These are phyloP conservation scores for Penicillium psychrosexuale DNA, from an alignment of 2,329 filamentous ascomycete species.

Conservation along the genomic window DNA sequence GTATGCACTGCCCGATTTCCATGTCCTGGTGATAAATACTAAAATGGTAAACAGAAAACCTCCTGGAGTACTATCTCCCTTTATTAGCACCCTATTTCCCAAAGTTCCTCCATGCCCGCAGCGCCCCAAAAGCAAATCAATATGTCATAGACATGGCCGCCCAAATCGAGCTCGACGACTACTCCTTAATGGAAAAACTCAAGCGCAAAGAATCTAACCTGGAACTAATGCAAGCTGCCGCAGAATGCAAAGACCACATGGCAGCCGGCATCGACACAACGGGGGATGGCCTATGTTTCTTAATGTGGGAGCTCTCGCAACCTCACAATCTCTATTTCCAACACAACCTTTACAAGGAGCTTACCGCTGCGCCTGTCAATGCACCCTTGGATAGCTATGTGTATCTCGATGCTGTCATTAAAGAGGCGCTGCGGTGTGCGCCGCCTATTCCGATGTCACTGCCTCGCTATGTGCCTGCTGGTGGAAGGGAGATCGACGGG, in stretches of 20 bases:
- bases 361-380: constrained; percentile 42
- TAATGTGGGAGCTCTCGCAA: constrained; percentile 69
- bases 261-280: constrained; percentile 70
- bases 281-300: constrained; percentile 65
- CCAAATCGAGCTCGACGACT: constrained; percentile 48
- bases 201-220: constrained; percentile 51
- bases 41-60: constrained; percentile 48
- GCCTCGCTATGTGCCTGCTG: constrained; percentile 43
- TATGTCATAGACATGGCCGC: constrained; percentile 56
- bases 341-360: constrained; percentile 52
- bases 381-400: constrained; percentile 43
- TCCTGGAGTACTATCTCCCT: constrained; percentile 59
- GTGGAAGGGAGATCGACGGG: constrained; percentile 43
- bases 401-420: constrained; percentile 62
- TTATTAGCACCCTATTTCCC: constrained; percentile 47
- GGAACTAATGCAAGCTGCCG: constrained; percentile 56
- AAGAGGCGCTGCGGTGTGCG: constrained; percentile 59
- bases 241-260: constrained; percentile 70
- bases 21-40: neutral
- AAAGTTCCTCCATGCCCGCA: constrained; percentile 53
- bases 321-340: constrained; percentile 55
- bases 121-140: constrained; percentile 57
- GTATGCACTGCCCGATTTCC: constrained; percentile 41
- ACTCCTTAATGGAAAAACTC: constrained; percentile 60
- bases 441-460: constrained; percentile 53